phyloP scores from a whole-genome alignment of 805 yeast species.

The Teunomyces stri region DNA sequence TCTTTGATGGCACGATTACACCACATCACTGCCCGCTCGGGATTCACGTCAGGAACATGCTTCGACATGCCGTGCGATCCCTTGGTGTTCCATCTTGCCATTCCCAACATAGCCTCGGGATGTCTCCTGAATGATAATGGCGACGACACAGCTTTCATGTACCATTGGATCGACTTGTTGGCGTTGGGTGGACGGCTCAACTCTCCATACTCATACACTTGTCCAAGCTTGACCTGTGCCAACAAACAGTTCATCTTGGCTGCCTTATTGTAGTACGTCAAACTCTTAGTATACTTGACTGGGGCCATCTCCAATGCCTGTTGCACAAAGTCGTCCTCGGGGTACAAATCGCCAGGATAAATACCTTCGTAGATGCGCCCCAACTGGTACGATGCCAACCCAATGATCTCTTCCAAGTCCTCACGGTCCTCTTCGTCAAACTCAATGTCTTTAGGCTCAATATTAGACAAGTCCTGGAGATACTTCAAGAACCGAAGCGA shows the following conservation, averaged over 20 bases:
- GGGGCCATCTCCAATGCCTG: slow-evolving; percentile 37
- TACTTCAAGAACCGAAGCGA: slow-evolving; percentile 35
- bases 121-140: slow-evolving; percentile 39
- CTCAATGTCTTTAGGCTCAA: slow-evolving; percentile 35
- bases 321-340: slow-evolving; percentile 35
- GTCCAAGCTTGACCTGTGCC: slow-evolving; percentile 42
- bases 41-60: slow-evolving; percentile 35
- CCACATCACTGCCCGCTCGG: slow-evolving; percentile 40
- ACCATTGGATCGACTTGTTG: slow-evolving; percentile 45
- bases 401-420: slow-evolving; percentile 41
- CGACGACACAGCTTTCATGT: slow-evolving; percentile 38
- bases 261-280: slow-evolving; percentile 40
- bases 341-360: slow-evolving; percentile 41
- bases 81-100: slow-evolving; percentile 38
- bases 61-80: slow-evolving; percentile 35
- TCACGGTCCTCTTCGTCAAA: slow-evolving; percentile 38
- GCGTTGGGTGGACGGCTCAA: slow-evolving; percentile 39
- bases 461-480: slow-evolving; percentile 34
- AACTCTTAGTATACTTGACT: slow-evolving; percentile 41
- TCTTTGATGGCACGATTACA: slow-evolving; percentile 43
- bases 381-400: slow-evolving; percentile 39
- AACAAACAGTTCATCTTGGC: slow-evolving; percentile 39
- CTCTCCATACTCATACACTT: slow-evolving; percentile 43
- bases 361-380: slow-evolving; percentile 45
- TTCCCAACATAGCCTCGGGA: slow-evolving; percentile 46